Percentiles rank a stretch among this genome's conserved stretches.
Conservation (phyloP, 2,329 filamentous ascomycete species). For the Sarocladiaceae sp. region DNA sequence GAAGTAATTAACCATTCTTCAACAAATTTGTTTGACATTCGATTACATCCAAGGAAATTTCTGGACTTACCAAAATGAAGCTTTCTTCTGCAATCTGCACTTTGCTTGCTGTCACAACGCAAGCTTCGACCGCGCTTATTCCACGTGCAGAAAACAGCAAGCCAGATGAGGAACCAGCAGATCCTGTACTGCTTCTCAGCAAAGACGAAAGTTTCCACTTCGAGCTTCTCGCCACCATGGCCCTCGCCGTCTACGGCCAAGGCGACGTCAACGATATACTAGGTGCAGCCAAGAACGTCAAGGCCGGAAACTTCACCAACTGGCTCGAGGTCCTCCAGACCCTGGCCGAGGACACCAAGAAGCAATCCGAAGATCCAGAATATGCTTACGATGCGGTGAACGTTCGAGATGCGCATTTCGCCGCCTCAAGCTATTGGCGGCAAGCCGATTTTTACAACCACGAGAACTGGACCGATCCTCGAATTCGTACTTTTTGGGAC, state of each 20-base stretch:
- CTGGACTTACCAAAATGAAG: too few relatives aligned
- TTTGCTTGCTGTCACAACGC: slow-evolving; percentile 13
- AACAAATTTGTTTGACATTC: too few relatives aligned
- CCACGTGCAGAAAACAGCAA: slow-evolving; percentile 10
- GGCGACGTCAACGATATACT: slow-evolving; percentile 15
- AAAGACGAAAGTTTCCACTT: slow-evolving; percentile 15
- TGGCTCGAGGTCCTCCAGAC: slow-evolving; percentile 11
- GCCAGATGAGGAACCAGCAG: slow-evolving; percentile 12
- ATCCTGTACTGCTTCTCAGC: slow-evolving; percentile 14
- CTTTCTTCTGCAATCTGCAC: too few relatives aligned
- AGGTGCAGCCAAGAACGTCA: slow-evolving; percentile 21
- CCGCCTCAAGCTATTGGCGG: slow-evolving; percentile 33
- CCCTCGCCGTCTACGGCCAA: slow-evolving; percentile 10
- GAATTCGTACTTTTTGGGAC: slow-evolving; percentile 28
- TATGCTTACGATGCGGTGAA: slow-evolving; percentile 14
- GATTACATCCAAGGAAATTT: too few relatives aligned
- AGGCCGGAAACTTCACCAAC: slow-evolving; percentile 13
- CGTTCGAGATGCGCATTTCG: slow-evolving; percentile 22
- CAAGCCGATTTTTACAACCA: slow-evolving; percentile 32
- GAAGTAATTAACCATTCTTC: too few relatives aligned
- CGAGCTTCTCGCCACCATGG: slow-evolving; percentile 13
- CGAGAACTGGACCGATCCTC: slow-evolving; percentile 30
- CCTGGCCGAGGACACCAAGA: slow-evolving; percentile 12
- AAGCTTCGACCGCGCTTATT: slow-evolving; percentile 15
- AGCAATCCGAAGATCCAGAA: slow-evolving; percentile 11